Conservation (phyloP, 1,284 basidiomycete genomes). For the Sanguinoderma infundibulare region DNA sequence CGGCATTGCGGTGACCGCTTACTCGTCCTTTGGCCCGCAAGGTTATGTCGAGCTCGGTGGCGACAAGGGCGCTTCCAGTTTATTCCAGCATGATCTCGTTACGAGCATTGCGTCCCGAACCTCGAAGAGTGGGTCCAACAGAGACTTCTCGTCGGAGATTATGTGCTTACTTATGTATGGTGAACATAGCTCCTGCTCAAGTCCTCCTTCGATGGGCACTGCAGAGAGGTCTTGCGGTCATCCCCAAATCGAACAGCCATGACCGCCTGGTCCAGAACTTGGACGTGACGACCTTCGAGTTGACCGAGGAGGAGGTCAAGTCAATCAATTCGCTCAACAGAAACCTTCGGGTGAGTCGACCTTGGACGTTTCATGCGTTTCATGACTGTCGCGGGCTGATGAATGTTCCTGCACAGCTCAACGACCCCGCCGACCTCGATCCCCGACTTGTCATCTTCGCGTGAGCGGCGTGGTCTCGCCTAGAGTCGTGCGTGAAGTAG, state of each 20-base stretch:
- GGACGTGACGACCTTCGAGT: slow-evolving; percentile 57
- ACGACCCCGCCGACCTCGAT: slow-evolving; percentile 72
- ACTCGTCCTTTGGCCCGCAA: slow-evolving; percentile 78
- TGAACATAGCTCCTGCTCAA: slow-evolving; percentile 53
- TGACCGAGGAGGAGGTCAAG: slow-evolving; percentile 63
- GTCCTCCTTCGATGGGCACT: slow-evolving; percentile 81
- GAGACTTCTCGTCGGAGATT: slow-evolving; percentile 26
- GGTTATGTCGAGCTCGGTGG: slow-evolving; percentile 70
- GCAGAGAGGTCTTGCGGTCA: slow-evolving; percentile 76
- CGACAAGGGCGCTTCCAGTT: slow-evolving; percentile 50
- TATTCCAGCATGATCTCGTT: slow-evolving; percentile 59
- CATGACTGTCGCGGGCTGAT: slow-evolving; percentile 6
- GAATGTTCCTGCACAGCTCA: slow-evolving; percentile 49
- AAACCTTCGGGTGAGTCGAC: slow-evolving; percentile 56
- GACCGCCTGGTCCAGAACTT: slow-evolving; percentile 67
- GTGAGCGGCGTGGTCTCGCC: slow-evolving; percentile 35
- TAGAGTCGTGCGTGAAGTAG: neutral
- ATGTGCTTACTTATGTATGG: neutral
- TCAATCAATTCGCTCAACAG: slow-evolving; percentile 66
- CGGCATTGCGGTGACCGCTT: slow-evolving; percentile 75
- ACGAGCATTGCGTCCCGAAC: slow-evolving; percentile 52
- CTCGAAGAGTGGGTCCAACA: slow-evolving; percentile 50
- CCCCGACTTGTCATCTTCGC: slow-evolving; percentile 69
- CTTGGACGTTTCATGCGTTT: neutral
- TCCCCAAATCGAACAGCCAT: slow-evolving; percentile 73